These are phyloP conservation scores for Plasmodium billcollinsi DNA, from an alignment of 169 alveolate species.

Conservation along the genomic window DNA sequence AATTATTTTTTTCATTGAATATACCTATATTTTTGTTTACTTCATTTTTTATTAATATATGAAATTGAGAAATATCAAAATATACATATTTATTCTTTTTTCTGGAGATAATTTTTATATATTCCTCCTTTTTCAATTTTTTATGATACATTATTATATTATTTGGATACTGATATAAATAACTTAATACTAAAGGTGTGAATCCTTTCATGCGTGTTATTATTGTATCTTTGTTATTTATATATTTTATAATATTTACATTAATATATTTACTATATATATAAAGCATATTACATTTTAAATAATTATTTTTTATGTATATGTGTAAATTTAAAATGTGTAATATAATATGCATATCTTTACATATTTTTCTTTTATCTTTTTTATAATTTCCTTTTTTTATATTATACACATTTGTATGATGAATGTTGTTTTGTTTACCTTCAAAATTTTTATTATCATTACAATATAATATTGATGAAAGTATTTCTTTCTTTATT, in stretches of 20 bases:
- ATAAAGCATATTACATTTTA: constrained; percentile 16
- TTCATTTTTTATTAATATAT: constrained; percentile 6
- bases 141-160: constrained; percentile 23
- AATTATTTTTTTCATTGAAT: background rate
- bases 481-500: background rate
- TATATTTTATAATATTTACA: constrained; percentile 6
- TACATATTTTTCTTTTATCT: background rate
- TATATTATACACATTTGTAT: too few species aligned
- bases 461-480: too few species aligned
- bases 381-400: too few species aligned
- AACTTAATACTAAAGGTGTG: constrained; percentile 27
- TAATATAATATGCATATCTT: constrained; percentile 16
- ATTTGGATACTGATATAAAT: constrained; percentile 29
- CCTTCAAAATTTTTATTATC: too few species aligned
- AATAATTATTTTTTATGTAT: constrained; percentile 11
- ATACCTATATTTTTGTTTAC: constrained; percentile 1
- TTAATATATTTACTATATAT: constrained; percentile 15
- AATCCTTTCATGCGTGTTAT: constrained; percentile 24
- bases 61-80: background rate
- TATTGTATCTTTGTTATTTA: background rate
- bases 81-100: background rate
- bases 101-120: constrained; percentile 6
- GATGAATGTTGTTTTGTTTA: too few species aligned
- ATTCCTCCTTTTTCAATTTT: constrained; percentile 13
- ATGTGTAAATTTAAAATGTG: constrained; percentile 15